phyloP scores from a whole-genome alignment of 805 yeast species.

The baker's yeast (Saccharomyces cerevisiae) region DNA sequence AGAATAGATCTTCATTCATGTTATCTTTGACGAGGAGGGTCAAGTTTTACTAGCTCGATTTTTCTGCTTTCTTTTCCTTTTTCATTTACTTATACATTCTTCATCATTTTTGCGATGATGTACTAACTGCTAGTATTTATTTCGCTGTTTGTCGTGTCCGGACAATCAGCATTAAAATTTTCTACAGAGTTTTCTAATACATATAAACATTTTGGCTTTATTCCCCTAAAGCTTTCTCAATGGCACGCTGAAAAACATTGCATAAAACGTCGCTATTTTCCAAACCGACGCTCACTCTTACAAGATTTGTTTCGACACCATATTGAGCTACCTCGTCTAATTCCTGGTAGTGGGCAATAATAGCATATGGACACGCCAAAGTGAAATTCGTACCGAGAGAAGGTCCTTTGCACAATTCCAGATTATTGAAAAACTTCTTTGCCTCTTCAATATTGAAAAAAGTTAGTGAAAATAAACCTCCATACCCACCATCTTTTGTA shows the following conservation, averaged over 20 bases:
- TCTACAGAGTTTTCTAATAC: conserved; percentile 2
- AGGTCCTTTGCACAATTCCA: conserved; percentile 58
- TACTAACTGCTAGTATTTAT: conserved; percentile 4
- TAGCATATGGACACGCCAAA: conserved; percentile 81
- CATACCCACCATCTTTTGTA: conserved; percentile 74
- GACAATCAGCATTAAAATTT: not conserved
- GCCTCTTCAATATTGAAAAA: conserved; percentile 62
- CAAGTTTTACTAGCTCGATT: not conserved
- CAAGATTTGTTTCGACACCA: conserved; percentile 73
- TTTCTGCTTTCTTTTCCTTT: not conserved
- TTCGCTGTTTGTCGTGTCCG: conserved; percentile 3
- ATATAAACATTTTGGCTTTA: not conserved
- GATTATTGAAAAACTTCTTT: conserved; percentile 59
- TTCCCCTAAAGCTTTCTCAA: conserved; percentile 29
- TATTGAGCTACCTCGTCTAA: conserved; percentile 69
- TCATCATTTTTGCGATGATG: not conserved
- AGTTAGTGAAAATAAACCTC: conserved; percentile 72
- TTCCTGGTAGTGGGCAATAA: conserved; percentile 78
- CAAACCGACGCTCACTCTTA: conserved; percentile 78
- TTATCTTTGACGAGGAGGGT: not conserved
- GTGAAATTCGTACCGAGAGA: conserved; percentile 79
- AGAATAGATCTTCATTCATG: conserved; percentile 3
- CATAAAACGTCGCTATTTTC: conserved; percentile 60
- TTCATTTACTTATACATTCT: no score
- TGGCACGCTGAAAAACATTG: conserved; percentile 42